These are phyloP conservation scores for Saturnispora silvae DNA, from an alignment of 805 yeast species.

Conservation along the genomic window DNA sequence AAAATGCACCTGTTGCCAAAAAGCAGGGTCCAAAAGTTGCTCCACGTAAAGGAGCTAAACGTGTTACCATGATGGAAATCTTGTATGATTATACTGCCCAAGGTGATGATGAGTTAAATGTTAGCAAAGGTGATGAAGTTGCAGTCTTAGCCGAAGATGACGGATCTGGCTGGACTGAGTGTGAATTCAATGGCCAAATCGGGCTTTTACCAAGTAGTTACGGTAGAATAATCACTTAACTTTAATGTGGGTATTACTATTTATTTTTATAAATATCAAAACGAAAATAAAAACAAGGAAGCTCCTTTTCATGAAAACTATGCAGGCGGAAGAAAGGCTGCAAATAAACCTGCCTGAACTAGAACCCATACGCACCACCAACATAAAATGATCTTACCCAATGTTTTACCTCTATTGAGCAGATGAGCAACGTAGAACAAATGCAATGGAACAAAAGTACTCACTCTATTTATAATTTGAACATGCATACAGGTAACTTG, in stretches of 20 bases:
- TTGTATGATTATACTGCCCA: slow-evolving; percentile 67
- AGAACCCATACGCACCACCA: slow-evolving; percentile 53
- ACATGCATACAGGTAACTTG: slow-evolving; percentile 63
- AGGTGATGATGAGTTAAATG: slow-evolving; percentile 69
- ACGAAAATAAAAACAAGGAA: neutral
- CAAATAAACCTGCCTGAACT: slow-evolving; percentile 60
- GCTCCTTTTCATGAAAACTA: slow-evolving; percentile 20
- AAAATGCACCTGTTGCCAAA: slow-evolving; percentile 11
- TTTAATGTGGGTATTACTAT: neutral
- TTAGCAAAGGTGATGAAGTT: slow-evolving; percentile 64
- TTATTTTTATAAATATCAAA: neutral
- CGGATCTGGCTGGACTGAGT: slow-evolving; percentile 92
- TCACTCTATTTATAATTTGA: slow-evolving; percentile 74
- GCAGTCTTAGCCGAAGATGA: slow-evolving; percentile 59
- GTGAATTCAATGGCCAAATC: slow-evolving; percentile 54
- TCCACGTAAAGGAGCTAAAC: slow-evolving; percentile 64
- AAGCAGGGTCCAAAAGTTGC: slow-evolving; percentile 63
- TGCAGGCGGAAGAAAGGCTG: slow-evolving; percentile 85
- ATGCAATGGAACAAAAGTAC: slow-evolving; percentile 65
- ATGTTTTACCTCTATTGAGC: neutral
- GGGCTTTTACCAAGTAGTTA: slow-evolving; percentile 80
- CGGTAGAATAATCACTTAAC: slow-evolving; percentile 25
- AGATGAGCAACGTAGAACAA: slow-evolving; percentile 54
- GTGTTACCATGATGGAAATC: slow-evolving; percentile 54
- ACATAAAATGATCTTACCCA: slow-evolving; percentile 18